These are phyloP conservation scores for Lentithecium fluviatile DNA, from an alignment of 495 filamentous ascomycete species.

Conservation along the genomic window DNA sequence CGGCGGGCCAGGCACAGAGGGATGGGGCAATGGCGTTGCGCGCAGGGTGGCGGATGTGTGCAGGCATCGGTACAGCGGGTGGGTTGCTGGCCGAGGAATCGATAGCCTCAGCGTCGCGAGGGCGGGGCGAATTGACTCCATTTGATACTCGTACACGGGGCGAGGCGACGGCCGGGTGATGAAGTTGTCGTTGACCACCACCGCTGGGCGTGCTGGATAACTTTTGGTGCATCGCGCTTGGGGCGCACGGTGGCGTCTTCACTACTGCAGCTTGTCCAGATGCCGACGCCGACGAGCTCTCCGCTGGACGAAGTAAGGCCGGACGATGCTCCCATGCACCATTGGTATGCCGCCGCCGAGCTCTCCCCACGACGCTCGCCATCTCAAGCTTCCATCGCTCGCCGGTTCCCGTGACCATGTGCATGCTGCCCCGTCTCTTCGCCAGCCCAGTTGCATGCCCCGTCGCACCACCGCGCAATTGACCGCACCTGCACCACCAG, in stretches of 20 bases:
- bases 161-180: neutral
- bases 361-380: neutral
- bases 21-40: conserved; percentile 60
- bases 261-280: too few relatives aligned
- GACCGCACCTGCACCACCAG: neutral
- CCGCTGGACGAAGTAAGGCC: too few relatives aligned
- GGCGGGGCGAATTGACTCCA: conserved; percentile 22
- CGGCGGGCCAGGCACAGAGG: conserved; percentile 80
- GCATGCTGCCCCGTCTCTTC: neutral
- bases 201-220: neutral
- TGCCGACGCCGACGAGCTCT: too few relatives aligned
- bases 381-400: neutral
- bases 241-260: conserved; percentile 5
- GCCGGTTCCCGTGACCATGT: conserved; percentile 14
- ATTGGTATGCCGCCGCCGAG: neutral
- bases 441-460: neutral
- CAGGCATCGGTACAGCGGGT: conserved; percentile 43
- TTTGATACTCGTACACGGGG: neutral
- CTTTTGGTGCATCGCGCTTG: neutral
- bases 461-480: neutral
- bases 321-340: neutral
- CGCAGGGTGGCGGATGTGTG: conserved; percentile 52
- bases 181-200: too few relatives aligned
- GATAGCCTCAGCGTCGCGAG: conserved; percentile 8
- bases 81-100: conserved; percentile 4